Percentiles rank a stretch among this genome's conserved stretches.
Evolutionary conservation across 768 basidiomycete species (phyloP).

Genomic region (Mycena metata): DNA sequence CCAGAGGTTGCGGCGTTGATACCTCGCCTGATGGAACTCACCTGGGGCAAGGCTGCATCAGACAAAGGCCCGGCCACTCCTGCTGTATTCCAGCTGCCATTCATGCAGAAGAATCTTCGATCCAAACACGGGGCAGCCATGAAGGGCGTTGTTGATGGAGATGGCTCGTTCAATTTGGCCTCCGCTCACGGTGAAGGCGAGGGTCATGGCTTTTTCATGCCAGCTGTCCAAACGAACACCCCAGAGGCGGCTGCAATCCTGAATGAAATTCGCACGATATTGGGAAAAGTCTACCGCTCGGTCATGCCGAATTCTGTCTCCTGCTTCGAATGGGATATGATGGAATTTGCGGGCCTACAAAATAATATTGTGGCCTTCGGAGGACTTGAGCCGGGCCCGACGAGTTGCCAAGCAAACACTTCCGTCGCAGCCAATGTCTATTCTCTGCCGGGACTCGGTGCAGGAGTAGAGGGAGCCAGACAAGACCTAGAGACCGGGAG

Average conservation of each 20-base stretch:
- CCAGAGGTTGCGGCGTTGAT: neutral
- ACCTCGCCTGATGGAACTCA: slow-evolving; percentile 1
- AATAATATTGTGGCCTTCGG: slow-evolving; percentile 36
- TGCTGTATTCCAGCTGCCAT: slow-evolving; percentile 11
- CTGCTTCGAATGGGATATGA: slow-evolving; percentile 31
- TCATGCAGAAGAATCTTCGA: slow-evolving; percentile 13
- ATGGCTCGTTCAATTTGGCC: slow-evolving; percentile 33
- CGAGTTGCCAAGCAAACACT: slow-evolving; percentile 27
- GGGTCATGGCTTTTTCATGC: slow-evolving; percentile 22
- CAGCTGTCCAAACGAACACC: slow-evolving; percentile 32
- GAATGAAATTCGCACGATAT: neutral
- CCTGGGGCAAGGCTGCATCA: slow-evolving; percentile 8
- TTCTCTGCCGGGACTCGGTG: too few relatives aligned
- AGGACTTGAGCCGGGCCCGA: slow-evolving; percentile 20
- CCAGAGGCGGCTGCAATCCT: neutral
- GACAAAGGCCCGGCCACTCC: neutral
- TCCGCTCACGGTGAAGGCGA: slow-evolving; percentile 32
- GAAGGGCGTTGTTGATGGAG: neutral
- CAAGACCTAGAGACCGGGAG: too few relatives aligned
- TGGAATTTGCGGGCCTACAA: slow-evolving; percentile 14
- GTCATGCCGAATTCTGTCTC: slow-evolving; percentile 32
- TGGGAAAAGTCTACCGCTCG: slow-evolving; percentile 19
- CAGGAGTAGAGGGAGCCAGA: too few relatives aligned
- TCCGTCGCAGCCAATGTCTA: slow-evolving; percentile 9
- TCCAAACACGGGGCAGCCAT: neutral